Conservation (phyloP, 768 basidiomycete species). For the Sarcomyxa edulis region DNA sequence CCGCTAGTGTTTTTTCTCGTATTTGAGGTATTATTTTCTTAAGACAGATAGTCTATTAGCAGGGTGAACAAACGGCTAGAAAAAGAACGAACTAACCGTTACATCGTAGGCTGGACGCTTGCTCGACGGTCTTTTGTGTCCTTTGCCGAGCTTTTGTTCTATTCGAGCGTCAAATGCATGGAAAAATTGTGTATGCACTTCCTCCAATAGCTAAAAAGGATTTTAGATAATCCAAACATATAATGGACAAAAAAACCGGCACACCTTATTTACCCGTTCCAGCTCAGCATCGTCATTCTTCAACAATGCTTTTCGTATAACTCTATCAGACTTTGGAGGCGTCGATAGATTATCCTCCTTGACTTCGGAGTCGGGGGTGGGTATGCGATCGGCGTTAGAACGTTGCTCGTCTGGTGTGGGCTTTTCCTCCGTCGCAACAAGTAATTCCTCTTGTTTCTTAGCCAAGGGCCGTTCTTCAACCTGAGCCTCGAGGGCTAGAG, state of each 20-base stretch:
- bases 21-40: conserved; percentile 84
- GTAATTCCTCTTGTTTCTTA: conserved; percentile 78
- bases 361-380: conserved; percentile 13
- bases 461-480: conserved; percentile 83
- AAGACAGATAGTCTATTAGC: conserved; percentile 2
- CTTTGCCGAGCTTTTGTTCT: conserved; percentile 22
- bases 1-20: conserved; percentile 70
- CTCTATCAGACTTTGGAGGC: conserved; percentile 35
- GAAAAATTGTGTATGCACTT: conserved; percentile 78
- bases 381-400: too few relatives aligned
- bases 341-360: conserved; percentile 11
- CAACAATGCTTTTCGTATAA: conserved; percentile 65
- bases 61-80: conserved; percentile 3
- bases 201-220: conserved; percentile 63
- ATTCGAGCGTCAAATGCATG: conserved; percentile 49
- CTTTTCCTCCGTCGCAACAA: conserved; percentile 32
- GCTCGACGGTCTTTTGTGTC: conserved; percentile 17
- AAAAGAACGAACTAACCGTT: conserved; percentile 46
- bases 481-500: conserved; percentile 75
- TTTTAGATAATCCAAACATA: conserved; percentile 1
- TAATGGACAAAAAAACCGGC: conserved; percentile 16
- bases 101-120: conserved; percentile 56
- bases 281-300: conserved; percentile 88
- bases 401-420: conserved; percentile 5
- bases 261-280: conserved; percentile 66